These are phyloP conservation scores for Termitomyces sp. DNA, from an alignment of 768 basidiomycete genomes.

Conservation along the genomic window DNA sequence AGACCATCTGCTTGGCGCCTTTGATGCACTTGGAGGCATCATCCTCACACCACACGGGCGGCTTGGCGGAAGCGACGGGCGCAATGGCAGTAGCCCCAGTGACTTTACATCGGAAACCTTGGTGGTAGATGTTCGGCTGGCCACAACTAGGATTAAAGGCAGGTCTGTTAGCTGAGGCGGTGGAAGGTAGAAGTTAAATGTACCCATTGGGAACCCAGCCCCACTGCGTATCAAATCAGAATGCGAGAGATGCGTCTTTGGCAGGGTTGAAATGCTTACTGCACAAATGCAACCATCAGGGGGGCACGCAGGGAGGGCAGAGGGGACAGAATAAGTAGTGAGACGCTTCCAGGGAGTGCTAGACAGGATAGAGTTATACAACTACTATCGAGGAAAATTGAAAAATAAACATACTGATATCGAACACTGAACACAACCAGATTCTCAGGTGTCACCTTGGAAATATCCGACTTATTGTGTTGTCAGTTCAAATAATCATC, in stretches of 20 bases:
- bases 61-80: conserved; percentile 34
- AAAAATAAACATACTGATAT: conserved; percentile 31
- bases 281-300: conserved; percentile 45
- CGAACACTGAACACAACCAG: conserved; percentile 47
- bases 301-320: conserved; percentile 43
- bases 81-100: conserved; percentile 33
- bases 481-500: not conserved
- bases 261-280: conserved; percentile 23
- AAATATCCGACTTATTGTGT: conserved; percentile 37
- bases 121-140: conserved; percentile 46
- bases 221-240: conserved; percentile 29
- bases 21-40: conserved; percentile 33
- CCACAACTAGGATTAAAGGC: conserved; percentile 33
- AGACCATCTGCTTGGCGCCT: conserved; percentile 52
- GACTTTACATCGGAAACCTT: conserved; percentile 43
- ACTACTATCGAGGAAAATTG: not conserved
- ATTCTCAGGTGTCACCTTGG: conserved; percentile 38
- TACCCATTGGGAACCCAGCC: conserved; percentile 47
- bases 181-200: not conserved
- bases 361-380: not conserved
- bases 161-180: not conserved
- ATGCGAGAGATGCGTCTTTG: not conserved
- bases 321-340: conserved; percentile 41
- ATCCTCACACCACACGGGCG: conserved; percentile 49
- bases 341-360: conserved; percentile 52